Percentiles rank a stretch among this genome's conserved stretches.
Evolutionary conservation across 2,329 filamentous ascomycete genomes (phyloP).

Genomic region (Fusarium xylarioides): DNA sequence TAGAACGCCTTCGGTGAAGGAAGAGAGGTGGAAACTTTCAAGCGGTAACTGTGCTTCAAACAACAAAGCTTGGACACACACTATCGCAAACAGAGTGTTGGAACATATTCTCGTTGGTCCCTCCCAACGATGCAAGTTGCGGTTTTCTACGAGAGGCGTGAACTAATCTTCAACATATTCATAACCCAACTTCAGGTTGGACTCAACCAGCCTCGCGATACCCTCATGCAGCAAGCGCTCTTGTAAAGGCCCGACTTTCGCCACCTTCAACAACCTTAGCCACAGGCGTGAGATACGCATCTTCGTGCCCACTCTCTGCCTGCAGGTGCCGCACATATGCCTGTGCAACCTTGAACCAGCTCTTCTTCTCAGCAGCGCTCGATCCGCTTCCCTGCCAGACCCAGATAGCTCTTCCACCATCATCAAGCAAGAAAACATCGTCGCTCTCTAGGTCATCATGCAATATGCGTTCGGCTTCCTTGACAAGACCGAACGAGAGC

Average conservation of each 20-base stretch:
- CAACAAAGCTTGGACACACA: not conserved
- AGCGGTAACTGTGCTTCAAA: not conserved
- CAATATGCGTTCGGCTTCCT: conserved; percentile 59
- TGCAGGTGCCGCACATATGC: conserved; percentile 59
- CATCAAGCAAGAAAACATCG: conserved; percentile 71
- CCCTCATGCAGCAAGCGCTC: conserved; percentile 50
- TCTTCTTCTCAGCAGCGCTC: conserved; percentile 65
- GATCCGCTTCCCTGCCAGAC: conserved; percentile 71
- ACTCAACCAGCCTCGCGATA: not conserved
- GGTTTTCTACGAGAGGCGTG: not conserved
- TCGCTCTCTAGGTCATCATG: conserved; percentile 62
- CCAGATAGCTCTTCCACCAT: conserved; percentile 67
- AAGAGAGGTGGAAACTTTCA: not conserved
- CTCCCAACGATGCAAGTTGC: not conserved
- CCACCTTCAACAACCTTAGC: conserved; percentile 66
- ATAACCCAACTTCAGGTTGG: not conserved
- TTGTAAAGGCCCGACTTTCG: conserved; percentile 63
- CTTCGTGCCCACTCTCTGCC: conserved; percentile 42
- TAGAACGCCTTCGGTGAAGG: not conserved
- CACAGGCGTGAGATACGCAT: conserved; percentile 58
- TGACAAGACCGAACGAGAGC: conserved; percentile 66
- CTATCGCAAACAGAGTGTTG: not conserved
- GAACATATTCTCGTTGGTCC: not conserved
- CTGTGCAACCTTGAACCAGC: conserved; percentile 69
- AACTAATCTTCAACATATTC: not conserved